A percentile compares a stretch with the other conserved stretches of the same genome.
phyloP scores from a whole-genome alignment of 164 flowering plant species.

The Tinospora cordifolia region DNA sequence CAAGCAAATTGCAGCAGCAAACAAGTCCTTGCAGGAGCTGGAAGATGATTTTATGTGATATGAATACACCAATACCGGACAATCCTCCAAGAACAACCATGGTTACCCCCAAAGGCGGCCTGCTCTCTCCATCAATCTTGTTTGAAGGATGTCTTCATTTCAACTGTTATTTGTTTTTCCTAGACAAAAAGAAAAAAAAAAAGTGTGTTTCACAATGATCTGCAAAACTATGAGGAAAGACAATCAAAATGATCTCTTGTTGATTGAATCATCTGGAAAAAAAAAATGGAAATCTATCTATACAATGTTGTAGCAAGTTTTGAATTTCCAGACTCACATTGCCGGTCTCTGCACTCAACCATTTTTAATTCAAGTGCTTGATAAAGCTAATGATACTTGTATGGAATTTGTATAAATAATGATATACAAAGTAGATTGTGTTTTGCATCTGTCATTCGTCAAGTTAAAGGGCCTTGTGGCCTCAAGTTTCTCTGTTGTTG shows the following conservation, averaged over 20 bases:
- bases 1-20: conserved; percentile 69
- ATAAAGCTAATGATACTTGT: not conserved
- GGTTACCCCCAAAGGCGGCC: not conserved
- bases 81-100: not conserved
- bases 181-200: not conserved
- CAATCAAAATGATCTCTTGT: not conserved
- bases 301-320: not conserved
- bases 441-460: not conserved
- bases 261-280: not conserved
- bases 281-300: not conserved
- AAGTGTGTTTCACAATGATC: not conserved
- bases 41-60: conserved; percentile 94
- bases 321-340: not conserved
- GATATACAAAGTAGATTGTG: not conserved
- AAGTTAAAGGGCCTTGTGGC: too few species aligned
- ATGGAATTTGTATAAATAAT: not conserved
- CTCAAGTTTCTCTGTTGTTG: too few species aligned
- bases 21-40: conserved; percentile 82
- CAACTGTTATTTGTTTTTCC: not conserved
- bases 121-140: not conserved
- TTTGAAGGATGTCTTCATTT: not conserved
- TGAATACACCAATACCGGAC: not conserved
- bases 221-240: not conserved
- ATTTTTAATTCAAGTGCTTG: not conserved
- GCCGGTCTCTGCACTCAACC: not conserved